phyloP scores from a whole-genome alignment of 495 filamentous ascomycete species.

The Annulohypoxylon nitens region DNA sequence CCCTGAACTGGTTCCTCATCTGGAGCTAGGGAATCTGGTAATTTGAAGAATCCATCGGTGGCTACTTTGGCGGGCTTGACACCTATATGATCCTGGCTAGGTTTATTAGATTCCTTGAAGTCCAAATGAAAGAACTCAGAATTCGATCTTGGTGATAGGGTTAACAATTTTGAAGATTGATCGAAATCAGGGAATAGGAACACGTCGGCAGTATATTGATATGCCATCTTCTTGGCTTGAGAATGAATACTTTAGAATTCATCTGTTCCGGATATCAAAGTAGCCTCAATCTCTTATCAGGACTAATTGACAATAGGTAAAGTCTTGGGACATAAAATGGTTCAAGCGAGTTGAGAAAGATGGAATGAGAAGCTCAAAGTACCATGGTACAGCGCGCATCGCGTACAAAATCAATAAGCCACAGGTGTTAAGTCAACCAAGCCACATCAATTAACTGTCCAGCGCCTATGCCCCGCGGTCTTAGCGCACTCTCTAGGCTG shows the following conservation, averaged over 20 bases:
- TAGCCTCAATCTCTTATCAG: neutral
- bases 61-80: slow-evolving; percentile 34
- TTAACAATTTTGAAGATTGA: slow-evolving; percentile 59
- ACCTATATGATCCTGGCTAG: slow-evolving; percentile 19
- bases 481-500: neutral
- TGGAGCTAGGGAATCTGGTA: slow-evolving; percentile 54
- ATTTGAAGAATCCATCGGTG: slow-evolving; percentile 58
- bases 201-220: slow-evolving; percentile 66
- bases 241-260: slow-evolving; percentile 16
- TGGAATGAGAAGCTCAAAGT: neutral
- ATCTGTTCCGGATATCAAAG: slow-evolving; percentile 27
- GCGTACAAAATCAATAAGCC: neutral
- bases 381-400: slow-evolving; percentile 8
- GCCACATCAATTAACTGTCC: neutral
- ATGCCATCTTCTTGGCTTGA: slow-evolving; percentile 56
- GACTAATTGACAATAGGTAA: neutral
- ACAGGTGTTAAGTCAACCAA: neutral
- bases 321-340: neutral
- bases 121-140: slow-evolving; percentile 43
- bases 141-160: slow-evolving; percentile 35
- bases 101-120: neutral
- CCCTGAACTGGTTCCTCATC: slow-evolving; percentile 37
- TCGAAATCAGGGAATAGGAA: slow-evolving; percentile 81
- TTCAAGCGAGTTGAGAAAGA: neutral
- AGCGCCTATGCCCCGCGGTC: slow-evolving; percentile 1